Evolutionary conservation across 1,284 basidiomycete species (phyloP).

Genomic region (Entoloma clypeatum): DNA sequence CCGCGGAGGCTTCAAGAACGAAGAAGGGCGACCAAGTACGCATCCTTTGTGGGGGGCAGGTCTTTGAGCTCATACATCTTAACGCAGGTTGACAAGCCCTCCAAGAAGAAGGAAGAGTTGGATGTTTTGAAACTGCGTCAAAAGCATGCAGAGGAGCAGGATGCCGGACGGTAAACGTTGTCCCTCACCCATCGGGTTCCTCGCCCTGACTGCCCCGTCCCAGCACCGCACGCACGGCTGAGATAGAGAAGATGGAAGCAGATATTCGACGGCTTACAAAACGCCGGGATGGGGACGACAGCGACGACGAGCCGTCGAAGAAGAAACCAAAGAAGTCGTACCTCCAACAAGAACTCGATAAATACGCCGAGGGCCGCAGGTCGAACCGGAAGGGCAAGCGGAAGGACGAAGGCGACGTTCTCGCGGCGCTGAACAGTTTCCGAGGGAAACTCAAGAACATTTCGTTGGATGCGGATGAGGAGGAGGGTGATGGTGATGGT

Average conservation of each 20-base stretch:
- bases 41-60: no score
- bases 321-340: conserved; percentile 72
- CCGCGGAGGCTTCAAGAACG: no score
- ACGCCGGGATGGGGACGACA: conserved; percentile 49
- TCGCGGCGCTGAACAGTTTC: conserved; percentile 71
- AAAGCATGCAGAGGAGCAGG: conserved; percentile 67
- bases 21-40: conserved; percentile 15
- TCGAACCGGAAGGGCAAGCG: conserved; percentile 57
- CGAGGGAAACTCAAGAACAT: conserved; percentile 61
- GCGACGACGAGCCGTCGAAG: conserved; percentile 52
- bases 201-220: background rate
- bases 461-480: conserved; percentile 32
- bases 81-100: conserved; percentile 33
- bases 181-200: conserved; percentile 3
- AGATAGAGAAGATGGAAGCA: conserved; percentile 86
- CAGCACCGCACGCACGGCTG: conserved; percentile 65
- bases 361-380: conserved; percentile 68
- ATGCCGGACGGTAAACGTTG: conserved; percentile 46
- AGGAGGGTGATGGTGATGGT: conserved; percentile 23
- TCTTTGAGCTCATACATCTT: no score
- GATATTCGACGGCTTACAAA: conserved; percentile 76
- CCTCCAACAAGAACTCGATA: conserved; percentile 75
- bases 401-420: conserved; percentile 75
- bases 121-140: conserved; percentile 71
- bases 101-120: conserved; percentile 42